Conservation (phyloP, 1,139 yeast species). For the Pichia sp. region DNA sequence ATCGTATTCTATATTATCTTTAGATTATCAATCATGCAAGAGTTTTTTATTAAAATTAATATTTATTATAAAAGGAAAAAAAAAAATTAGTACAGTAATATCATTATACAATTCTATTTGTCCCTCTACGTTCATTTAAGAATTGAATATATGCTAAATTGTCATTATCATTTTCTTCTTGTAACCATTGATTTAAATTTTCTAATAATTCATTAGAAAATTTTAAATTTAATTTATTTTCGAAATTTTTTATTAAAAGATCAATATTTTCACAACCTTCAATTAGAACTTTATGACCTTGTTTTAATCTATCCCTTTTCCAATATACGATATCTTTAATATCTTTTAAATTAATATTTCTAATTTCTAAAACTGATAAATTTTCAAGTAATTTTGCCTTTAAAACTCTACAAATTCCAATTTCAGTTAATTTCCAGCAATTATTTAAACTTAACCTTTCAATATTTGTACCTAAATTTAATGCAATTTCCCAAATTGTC, state of each 20-base stretch:
- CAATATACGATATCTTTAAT: constrained; percentile 62
- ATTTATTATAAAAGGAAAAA: not conserved
- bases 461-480: constrained; percentile 46
- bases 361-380: constrained; percentile 70
- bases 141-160: constrained; percentile 6
- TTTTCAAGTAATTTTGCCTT: constrained; percentile 48
- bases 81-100: not conserved
- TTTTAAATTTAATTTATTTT: constrained; percentile 50
- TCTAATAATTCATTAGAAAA: constrained; percentile 46
- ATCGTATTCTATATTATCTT: too few relatives aligned
- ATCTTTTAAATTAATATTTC: constrained; percentile 56
- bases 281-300: constrained; percentile 45
- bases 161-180: constrained; percentile 36
- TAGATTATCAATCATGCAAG: too few relatives aligned
- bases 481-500: constrained; percentile 74
- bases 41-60: too few relatives aligned
- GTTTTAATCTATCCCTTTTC: constrained; percentile 53
- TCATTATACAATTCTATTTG: not conserved
- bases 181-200: constrained; percentile 56
- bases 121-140: not conserved
- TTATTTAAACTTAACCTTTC: constrained; percentile 74
- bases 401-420: constrained; percentile 59
- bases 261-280: constrained; percentile 75
- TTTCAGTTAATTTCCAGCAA: constrained; percentile 61
- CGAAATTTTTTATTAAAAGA: constrained; percentile 54